Conservation (phyloP, 805 yeast species). For the Zygoascus tannicola region DNA sequence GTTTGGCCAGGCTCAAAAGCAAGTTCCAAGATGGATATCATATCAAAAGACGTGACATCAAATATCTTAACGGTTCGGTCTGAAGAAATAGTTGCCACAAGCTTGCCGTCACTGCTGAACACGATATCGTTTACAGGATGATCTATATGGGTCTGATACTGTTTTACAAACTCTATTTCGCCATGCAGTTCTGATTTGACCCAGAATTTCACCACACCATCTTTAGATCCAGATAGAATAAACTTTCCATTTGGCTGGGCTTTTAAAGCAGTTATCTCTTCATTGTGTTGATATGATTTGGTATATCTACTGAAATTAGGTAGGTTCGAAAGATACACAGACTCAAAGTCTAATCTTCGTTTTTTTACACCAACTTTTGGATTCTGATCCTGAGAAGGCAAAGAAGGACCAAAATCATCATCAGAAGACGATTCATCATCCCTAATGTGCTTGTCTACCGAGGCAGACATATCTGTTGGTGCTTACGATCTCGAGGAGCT, state of each 20-base stretch:
- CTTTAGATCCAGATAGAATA: constrained; percentile 26
- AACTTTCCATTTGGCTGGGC: constrained; percentile 15
- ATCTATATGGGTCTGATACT: constrained; percentile 22
- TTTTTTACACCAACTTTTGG: constrained; percentile 1
- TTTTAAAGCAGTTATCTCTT: constrained; percentile 9
- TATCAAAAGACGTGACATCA: constrained; percentile 30
- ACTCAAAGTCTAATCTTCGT: constrained; percentile 8
- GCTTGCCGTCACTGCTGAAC: constrained; percentile 19
- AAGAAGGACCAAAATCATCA: constrained; percentile 3
- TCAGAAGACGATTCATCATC: background rate
- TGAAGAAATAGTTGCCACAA: constrained; percentile 23
- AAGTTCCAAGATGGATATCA: constrained; percentile 29
- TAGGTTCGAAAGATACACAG: constrained; percentile 4
- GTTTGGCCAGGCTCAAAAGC: constrained; percentile 21
- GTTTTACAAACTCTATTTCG: constrained; percentile 29
- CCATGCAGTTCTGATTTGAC: constrained; percentile 13
- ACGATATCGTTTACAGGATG: constrained; percentile 12
- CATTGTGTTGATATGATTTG: constrained; percentile 21
- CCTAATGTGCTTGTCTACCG: too few relatives aligned
- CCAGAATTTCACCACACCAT: constrained; percentile 33
- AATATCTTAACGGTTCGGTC: constrained; percentile 25
- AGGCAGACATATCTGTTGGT: too few relatives aligned
- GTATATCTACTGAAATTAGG: constrained; percentile 17
- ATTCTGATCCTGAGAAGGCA: background rate
- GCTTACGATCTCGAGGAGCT: too few relatives aligned